Evolutionary conservation across 2,329 filamentous ascomycete species (phyloP).

Genomic region (Cercospora sp.): DNA sequence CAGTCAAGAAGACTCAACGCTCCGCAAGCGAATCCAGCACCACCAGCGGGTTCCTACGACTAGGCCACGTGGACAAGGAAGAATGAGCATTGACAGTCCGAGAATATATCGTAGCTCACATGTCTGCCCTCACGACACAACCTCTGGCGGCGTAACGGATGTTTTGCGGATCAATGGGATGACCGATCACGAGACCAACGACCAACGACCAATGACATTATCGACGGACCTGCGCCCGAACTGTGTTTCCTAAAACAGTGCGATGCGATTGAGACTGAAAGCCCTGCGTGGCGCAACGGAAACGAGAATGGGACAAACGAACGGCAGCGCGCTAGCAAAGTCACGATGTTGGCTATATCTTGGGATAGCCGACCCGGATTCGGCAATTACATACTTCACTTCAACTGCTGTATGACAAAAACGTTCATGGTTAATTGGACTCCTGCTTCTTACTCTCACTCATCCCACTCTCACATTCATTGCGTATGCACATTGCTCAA

Average conservation of each 20-base stretch:
- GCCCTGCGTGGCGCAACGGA: background rate
- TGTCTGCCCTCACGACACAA: background rate
- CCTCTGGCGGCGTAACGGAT: constrained; percentile 6
- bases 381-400: constrained; percentile 6
- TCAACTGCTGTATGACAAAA: background rate
- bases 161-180: background rate
- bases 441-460: background rate
- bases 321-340: background rate
- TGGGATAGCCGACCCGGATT: background rate
- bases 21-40: constrained; percentile 25
- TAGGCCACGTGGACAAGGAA: constrained; percentile 20
- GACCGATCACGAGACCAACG: background rate
- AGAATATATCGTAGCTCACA: background rate
- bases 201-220: background rate
- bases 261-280: background rate
- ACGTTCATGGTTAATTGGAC: background rate
- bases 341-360: background rate
- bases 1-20: constrained; percentile 24
- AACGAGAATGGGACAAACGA: background rate
- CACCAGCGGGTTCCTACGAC: constrained; percentile 21
- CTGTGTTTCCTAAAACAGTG: background rate
- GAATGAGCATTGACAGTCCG: background rate
- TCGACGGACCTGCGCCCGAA: background rate
- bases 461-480: background rate
- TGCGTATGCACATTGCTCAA: background rate